Conservation (phyloP, 2,329 filamentous ascomycete species). For the Beauveria asiatica region DNA sequence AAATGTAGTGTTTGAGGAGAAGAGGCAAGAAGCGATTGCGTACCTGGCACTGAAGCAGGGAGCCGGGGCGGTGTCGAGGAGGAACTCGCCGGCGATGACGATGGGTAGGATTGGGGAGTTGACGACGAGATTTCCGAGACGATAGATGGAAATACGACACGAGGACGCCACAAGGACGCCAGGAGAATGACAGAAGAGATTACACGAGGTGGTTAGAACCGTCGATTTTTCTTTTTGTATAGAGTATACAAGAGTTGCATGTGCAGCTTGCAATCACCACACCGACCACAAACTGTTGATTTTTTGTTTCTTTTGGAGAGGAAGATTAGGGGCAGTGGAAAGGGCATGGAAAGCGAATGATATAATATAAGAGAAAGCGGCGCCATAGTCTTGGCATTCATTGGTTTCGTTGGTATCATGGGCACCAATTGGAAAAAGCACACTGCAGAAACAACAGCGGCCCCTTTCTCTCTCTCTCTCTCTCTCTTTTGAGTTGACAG, state of each 20-base stretch:
- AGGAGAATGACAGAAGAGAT: too few species aligned
- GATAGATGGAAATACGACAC: not conserved
- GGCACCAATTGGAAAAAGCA: too few species aligned
- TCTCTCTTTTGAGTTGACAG: not conserved
- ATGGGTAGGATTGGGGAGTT: not conserved
- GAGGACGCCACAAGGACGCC: too few species aligned
- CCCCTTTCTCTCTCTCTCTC: not conserved
- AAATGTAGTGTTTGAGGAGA: slow-evolving; percentile 41
- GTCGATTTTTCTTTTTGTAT: not conserved
- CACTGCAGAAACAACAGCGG: not conserved
- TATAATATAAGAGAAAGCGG: too few species aligned
- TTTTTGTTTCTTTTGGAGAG: not conserved
- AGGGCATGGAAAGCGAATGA: not conserved
- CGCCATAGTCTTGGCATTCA: too few species aligned
- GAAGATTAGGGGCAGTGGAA: not conserved
- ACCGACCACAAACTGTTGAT: not conserved
- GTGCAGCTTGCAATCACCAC: not conserved
- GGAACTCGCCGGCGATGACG: slow-evolving; percentile 21
- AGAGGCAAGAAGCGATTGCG: slow-evolving; percentile 36
- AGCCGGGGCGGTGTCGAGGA: slow-evolving; percentile 16
- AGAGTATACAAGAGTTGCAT: not conserved
- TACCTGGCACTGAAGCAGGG: slow-evolving; percentile 26
- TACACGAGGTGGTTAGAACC: not conserved
- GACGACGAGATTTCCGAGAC: not conserved
- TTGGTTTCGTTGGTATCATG: too few species aligned